Evolutionary conservation across 1,284 basidiomycete genomes (phyloP).

Genomic region (Sphagnurus paluster): DNA sequence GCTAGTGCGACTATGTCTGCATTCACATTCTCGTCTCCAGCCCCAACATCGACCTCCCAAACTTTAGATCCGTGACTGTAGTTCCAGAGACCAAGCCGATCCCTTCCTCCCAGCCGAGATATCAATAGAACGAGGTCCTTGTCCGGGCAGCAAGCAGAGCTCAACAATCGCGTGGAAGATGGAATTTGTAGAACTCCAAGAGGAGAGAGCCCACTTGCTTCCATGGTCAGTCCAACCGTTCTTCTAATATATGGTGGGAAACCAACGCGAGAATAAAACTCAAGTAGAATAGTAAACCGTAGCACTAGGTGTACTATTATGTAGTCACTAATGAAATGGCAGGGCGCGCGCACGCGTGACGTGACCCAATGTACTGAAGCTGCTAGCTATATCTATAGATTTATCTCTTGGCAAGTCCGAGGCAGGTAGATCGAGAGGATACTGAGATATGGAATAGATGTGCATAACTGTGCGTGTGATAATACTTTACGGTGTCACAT

Average conservation of each 20-base stretch:
- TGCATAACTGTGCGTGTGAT: too few relatives aligned
- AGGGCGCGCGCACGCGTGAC: too few relatives aligned
- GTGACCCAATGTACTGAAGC: too few relatives aligned
- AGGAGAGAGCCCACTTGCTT: conserved; percentile 50
- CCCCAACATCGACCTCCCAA: conserved; percentile 72
- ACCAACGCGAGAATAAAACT: too few relatives aligned
- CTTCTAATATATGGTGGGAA: not conserved
- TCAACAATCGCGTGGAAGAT: conserved; percentile 53
- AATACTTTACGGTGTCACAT: too few relatives aligned
- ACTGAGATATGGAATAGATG: too few relatives aligned
- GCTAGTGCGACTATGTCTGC: conserved; percentile 59
- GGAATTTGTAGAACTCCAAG: conserved; percentile 61
- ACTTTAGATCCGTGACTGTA: conserved; percentile 70
- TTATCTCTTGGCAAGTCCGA: too few relatives aligned
- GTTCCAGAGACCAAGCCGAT: conserved; percentile 76
- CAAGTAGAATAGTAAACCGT: too few relatives aligned
- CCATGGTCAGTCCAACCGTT: conserved; percentile 29
- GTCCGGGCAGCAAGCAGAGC: conserved; percentile 77
- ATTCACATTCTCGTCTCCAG: conserved; percentile 34
- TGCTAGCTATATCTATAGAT: too few relatives aligned
- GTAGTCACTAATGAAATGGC: too few relatives aligned
- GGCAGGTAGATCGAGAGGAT: too few relatives aligned
- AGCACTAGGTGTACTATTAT: too few relatives aligned
- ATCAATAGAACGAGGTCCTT: conserved; percentile 76
- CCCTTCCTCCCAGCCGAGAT: conserved; percentile 61